A percentile compares a stretch with the other conserved stretches of the same genome.
Evolutionary conservation across 352 stramenopile species (phyloP).

Genomic region (Elongisporangium prolatum): DNA sequence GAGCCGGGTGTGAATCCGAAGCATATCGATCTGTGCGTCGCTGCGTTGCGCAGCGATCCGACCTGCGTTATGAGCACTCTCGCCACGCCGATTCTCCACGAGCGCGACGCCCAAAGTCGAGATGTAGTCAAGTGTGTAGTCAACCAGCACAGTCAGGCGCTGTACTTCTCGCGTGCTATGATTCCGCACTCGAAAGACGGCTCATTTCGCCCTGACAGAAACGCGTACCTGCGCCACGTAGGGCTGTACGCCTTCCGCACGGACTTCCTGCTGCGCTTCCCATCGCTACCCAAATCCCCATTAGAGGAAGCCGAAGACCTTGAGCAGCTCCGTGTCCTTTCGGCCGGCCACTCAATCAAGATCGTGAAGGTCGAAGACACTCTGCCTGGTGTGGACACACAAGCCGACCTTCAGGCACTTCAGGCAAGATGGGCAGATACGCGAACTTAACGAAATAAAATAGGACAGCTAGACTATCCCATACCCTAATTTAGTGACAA

Average conservation of each 20-base stretch:
- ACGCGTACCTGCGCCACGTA: constrained; percentile 67
- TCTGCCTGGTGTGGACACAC: constrained; percentile 63
- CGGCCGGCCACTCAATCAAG: constrained; percentile 65
- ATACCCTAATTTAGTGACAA: neutral
- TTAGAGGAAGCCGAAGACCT: constrained; percentile 73
- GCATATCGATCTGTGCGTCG: constrained; percentile 71
- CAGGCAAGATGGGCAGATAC: constrained; percentile 26
- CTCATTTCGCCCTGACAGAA: constrained; percentile 37
- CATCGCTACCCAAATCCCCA: constrained; percentile 39
- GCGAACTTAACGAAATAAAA: constrained; percentile 2
- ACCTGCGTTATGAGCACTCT: constrained; percentile 75
- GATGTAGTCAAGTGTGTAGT: constrained; percentile 79
- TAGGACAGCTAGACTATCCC: neutral
- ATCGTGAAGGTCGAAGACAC: constrained; percentile 57
- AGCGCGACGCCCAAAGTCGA: constrained; percentile 45
- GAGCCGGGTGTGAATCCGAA: constrained; percentile 73
- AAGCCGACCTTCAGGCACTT: constrained; percentile 53
- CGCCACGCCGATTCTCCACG: constrained; percentile 52
- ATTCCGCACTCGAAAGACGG: constrained; percentile 74
- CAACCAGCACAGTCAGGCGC: constrained; percentile 65
- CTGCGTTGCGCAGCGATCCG: constrained; percentile 41
- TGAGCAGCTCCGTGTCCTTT: constrained; percentile 83
- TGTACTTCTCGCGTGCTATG: constrained; percentile 83
- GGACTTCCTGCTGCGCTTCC: constrained; percentile 69
- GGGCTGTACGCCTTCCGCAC: constrained; percentile 79